Evolutionary conservation across 2,329 filamentous ascomycete species (phyloP).

Genomic region (Fusarium mundagurra): DNA sequence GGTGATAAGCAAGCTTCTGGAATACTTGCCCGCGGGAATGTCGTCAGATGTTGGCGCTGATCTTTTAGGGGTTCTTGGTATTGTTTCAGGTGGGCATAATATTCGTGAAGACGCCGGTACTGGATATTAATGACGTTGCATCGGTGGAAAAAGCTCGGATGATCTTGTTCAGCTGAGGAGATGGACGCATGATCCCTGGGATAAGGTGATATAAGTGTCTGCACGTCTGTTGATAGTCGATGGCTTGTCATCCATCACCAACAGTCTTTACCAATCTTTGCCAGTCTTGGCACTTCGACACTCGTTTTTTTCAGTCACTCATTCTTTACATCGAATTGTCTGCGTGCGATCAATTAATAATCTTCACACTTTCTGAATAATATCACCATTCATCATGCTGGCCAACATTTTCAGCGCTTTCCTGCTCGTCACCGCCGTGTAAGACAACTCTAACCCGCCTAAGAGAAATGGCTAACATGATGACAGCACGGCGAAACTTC

Average conservation of each 20-base stretch:
- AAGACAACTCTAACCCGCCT: too few species aligned
- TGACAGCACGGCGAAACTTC: slow-evolving; percentile 25
- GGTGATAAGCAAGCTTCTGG: neutral
- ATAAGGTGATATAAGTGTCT: neutral
- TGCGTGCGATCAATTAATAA: neutral
- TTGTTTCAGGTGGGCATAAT: slow-evolving; percentile 13
- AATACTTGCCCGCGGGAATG: too few species aligned
- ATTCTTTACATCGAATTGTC: neutral
- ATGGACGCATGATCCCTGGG: rapidly evolving
- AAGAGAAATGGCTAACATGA: too few species aligned
- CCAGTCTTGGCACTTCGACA: neutral
- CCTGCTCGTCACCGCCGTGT: slow-evolving; percentile 23
- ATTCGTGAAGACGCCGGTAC: neutral
- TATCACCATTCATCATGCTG: slow-evolving; percentile 9
- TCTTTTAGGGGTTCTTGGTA: neutral
- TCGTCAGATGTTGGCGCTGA: neutral
- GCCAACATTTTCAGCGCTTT: slow-evolving; percentile 21
- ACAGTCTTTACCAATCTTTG: slow-evolving; percentile 9
- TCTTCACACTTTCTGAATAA: too few species aligned
- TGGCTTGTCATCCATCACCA: neutral
- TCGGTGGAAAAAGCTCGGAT: neutral
- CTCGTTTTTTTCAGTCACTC: neutral
- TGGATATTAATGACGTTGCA: neutral
- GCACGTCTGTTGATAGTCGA: neutral
- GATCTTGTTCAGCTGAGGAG: neutral